These are phyloP conservation scores for Magnusiomyces suaveolens DNA, from an alignment of 1,139 yeast genomes.

Conservation along the genomic window DNA sequence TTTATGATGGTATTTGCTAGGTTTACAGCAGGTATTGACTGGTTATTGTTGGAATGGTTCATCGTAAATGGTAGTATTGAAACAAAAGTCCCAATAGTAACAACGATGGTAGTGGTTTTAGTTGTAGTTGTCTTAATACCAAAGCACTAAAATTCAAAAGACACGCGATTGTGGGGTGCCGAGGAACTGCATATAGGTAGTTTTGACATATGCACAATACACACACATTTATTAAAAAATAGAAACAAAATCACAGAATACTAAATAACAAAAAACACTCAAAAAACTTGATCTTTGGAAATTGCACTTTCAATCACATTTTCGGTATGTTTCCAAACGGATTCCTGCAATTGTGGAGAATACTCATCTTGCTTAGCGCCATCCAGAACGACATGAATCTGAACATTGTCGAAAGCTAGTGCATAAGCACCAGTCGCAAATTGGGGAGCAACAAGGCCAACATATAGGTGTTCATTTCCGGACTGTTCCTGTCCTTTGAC, in stretches of 20 bases:
- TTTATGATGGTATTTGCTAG: too few species aligned
- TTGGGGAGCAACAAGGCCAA: conserved; percentile 13
- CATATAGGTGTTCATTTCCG: conserved; percentile 22
- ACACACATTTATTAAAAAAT: too few species aligned
- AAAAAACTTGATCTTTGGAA: background rate
- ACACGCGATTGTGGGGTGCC: too few species aligned
- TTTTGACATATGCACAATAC: too few species aligned
- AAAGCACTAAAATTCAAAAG: too few species aligned
- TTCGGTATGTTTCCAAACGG: conserved; percentile 25
- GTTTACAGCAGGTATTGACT: too few species aligned
- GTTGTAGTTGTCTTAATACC: too few species aligned
- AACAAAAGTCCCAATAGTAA: too few species aligned
- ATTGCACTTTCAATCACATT: conserved; percentile 7
- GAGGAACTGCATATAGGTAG: too few species aligned
- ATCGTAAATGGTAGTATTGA: too few species aligned
- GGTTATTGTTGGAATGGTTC: too few species aligned
- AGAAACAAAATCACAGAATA: background rate
- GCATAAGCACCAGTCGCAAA: background rate
- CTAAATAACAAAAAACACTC: background rate
- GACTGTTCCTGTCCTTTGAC: conserved; percentile 15
- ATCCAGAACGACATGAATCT: conserved; percentile 1
- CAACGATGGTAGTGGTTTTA: too few species aligned
- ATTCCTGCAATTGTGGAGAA: conserved; percentile 22
- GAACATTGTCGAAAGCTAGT: background rate
- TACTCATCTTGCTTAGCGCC: conserved; percentile 20